Base-by-base conservation (phyloP, 2,329 filamentous ascomycete species). In the Amphichorda felina region DNA sequence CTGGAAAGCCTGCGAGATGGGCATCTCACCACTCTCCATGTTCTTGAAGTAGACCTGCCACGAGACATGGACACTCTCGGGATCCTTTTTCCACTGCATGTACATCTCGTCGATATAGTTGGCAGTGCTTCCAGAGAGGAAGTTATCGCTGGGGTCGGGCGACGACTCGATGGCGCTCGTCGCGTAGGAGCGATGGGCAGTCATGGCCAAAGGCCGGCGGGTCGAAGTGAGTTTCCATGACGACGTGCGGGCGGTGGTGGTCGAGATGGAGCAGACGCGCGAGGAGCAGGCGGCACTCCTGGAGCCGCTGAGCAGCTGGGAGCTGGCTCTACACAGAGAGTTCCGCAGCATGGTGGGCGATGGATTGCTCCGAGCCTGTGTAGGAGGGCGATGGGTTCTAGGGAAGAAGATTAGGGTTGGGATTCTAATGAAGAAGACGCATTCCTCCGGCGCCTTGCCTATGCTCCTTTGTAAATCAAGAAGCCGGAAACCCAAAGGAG, bases 41-140 rank as follows among this genome's bases (percentile, higher is more conserved):
- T 98, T 98, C 67, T 80, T 85, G 75, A 98, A 98, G 74, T 98
- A 98, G 56, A 93, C 80, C 67, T 94, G 89, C 91, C 91, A 98
- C 59, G 91, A 98, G 51, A 94, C 73, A 63, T 98, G 91, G 40
- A 98, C 91, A 55, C 85, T 94, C 51, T 79, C 74, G 35, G 91
- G 88, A 51, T 98, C 87, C 45, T 83, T 71, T 65, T 91, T 95
- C 91, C 91, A 98, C 57, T 88, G 79, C 68, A 95, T 70, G 64
- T 98, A 98, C 91, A 98, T 98, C 70, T 95, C 91, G 61, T 98
- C 91, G 57, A 98, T 86, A 67, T 98, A 98, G 68, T 94, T 95
- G 63, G 91, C 91, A 41, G 89, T 91, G 69, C 85, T 96, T 47
- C 91, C 91, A 44, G 87, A 85, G 42, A 98, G 75, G 72, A 98